Conservation (phyloP, 1,139 yeast genomes). For the Sugiyamaella paludigena region DNA sequence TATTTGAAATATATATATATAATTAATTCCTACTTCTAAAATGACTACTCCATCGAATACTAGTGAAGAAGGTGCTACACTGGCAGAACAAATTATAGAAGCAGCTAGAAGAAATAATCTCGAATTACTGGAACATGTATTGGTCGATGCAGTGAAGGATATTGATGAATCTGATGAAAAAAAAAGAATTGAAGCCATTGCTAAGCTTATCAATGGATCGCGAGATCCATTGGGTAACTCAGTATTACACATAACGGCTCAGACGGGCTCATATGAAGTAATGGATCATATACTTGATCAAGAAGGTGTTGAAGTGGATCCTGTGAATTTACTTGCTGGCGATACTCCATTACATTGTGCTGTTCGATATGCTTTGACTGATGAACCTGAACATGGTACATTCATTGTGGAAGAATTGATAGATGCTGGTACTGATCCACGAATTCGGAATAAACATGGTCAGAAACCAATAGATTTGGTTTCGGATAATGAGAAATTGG, state of each 20-base stretch:
- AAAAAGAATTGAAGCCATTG: conserved; percentile 40
- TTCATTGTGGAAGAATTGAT: conserved; percentile 76
- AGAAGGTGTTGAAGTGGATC: conserved; percentile 90
- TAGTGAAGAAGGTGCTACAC: conserved; percentile 62
- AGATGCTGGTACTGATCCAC: conserved; percentile 91
- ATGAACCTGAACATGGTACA: conserved; percentile 83
- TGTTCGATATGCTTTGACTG: conserved; percentile 60
- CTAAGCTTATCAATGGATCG: conserved; percentile 64
- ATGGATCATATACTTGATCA: conserved; percentile 78
- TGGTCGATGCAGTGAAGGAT: conserved; percentile 39
- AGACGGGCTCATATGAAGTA: conserved; percentile 76
- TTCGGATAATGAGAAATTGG: conserved; percentile 51
- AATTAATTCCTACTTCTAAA: too few relatives aligned
- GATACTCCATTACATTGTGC: conserved; percentile 91
- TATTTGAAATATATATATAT: too few relatives aligned
- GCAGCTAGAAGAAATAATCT: conserved; percentile 85
- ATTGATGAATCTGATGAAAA: conserved; percentile 7
- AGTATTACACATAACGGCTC: conserved; percentile 78
- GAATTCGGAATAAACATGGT: conserved; percentile 54
- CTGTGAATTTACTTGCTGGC: conserved; percentile 64
- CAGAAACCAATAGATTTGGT: conserved; percentile 75
- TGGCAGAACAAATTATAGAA: conserved; percentile 77
- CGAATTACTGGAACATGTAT: conserved; percentile 62
- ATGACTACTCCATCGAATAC: too few relatives aligned
- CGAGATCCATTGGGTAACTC: conserved; percentile 80